These are phyloP conservation scores for Tilletia caries DNA, from an alignment of 1,284 basidiomycete species.

Conservation along the genomic window DNA sequence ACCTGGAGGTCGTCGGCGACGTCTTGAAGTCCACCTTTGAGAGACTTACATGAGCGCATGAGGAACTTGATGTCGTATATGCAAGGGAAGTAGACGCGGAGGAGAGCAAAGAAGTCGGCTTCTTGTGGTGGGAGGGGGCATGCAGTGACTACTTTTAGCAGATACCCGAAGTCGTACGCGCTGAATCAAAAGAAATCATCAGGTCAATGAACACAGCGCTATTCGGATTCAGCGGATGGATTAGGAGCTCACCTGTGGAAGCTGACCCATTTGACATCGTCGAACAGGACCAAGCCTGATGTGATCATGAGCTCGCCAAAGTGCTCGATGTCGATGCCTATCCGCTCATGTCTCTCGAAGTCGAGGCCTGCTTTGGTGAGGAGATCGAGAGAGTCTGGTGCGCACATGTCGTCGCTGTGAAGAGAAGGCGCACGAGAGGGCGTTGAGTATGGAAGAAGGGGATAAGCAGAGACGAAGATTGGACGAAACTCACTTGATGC, in stretches of 20 bases:
- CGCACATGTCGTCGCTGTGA: conserved; percentile 89
- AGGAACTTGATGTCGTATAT: conserved; percentile 98
- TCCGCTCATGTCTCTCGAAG: conserved; percentile 85
- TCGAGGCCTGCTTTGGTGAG: conserved; percentile 93
- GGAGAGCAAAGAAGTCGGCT: conserved; percentile 81
- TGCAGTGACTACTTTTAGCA: conserved; percentile 89
- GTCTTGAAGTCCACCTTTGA: conserved; percentile 92
- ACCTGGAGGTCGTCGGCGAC: conserved; percentile 90
- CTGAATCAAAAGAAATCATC: conserved; percentile 59
- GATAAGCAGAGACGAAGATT: not conserved
- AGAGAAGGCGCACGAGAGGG: conserved; percentile 10
- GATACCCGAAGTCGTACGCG: conserved; percentile 98
- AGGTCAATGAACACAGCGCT: not conserved
- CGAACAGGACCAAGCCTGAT: conserved; percentile 82
- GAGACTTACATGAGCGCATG: conserved; percentile 79
- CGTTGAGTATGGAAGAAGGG: too few relatives aligned
- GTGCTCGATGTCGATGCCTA: conserved; percentile 87
- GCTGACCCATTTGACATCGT: conserved; percentile 92
- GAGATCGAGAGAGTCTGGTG: conserved; percentile 91
- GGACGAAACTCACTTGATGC: conserved; percentile 66
- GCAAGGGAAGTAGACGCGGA: conserved; percentile 90
- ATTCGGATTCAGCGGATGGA: not conserved
- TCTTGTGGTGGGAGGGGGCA: conserved; percentile 83
- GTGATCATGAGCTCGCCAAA: conserved; percentile 98
- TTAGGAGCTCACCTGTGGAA: conserved; percentile 80